A percentile compares a stretch with the other conserved stretches of the same genome.
phyloP scores from a whole-genome alignment of 1,139 yeast species.

The Scheffersomyces lignicola region DNA sequence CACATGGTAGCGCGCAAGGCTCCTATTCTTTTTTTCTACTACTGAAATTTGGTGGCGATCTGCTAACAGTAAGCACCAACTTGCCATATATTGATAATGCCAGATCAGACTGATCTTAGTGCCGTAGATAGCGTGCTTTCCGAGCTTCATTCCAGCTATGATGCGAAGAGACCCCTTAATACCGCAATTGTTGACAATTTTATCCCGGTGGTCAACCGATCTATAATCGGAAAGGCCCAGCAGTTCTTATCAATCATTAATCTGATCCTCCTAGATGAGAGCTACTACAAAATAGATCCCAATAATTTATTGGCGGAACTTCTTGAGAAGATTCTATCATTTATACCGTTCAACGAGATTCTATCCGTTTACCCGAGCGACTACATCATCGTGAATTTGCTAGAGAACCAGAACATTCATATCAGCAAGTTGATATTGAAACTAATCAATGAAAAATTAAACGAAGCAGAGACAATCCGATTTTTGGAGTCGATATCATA shows the following conservation, averaged over 20 bases:
- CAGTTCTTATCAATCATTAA: conserved; percentile 11
- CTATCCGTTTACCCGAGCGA: conserved; percentile 21
- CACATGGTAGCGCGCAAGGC: no score
- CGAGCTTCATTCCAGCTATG: conserved; percentile 8
- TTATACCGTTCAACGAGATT: conserved; percentile 18
- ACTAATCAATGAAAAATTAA: conserved; percentile 18
- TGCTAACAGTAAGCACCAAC: no score
- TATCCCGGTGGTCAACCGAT: conserved; percentile 9
- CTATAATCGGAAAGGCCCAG: conserved; percentile 5
- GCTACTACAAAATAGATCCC: conserved; percentile 24
- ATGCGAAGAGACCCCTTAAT: conserved; percentile 9
- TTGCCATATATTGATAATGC: no score
- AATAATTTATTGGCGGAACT: conserved; percentile 19
- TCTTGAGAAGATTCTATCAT: conserved; percentile 21
- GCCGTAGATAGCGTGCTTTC: conserved; percentile 9
- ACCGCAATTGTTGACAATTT: conserved; percentile 12
- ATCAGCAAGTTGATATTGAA: conserved; percentile 19
- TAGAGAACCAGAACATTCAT: conserved; percentile 10
- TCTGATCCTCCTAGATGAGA: conserved; percentile 12
- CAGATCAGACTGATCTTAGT: no score
- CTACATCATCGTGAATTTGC: conserved; percentile 18
- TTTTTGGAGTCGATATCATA: conserved; percentile 13
- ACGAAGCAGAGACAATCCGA: conserved; percentile 15
- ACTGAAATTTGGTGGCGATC: no score
- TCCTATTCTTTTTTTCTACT: no score